Percentiles rank a stretch among this genome's conserved stretches.
phyloP scores from a whole-genome alignment of 2,329 filamentous ascomycete genomes.

The Aspergillus ruber region DNA sequence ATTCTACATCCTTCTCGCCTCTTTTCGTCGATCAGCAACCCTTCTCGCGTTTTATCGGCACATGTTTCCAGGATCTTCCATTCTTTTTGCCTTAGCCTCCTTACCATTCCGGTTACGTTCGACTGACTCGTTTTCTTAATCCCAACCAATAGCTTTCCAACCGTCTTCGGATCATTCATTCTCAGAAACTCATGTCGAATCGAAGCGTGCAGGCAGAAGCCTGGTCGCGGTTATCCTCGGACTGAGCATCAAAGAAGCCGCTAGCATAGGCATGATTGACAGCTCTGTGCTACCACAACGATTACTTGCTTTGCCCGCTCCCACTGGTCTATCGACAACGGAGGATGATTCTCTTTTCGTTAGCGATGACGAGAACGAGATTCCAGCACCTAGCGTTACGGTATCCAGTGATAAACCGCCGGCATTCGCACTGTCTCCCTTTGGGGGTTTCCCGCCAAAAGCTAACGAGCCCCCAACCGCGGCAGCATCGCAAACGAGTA shows the following conservation, averaged over 20 bases:
- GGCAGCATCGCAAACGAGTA: neutral
- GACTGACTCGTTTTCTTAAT: constrained; percentile 12
- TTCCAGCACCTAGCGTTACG: constrained; percentile 17
- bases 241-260: constrained; percentile 47
- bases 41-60: neutral
- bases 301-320: constrained; percentile 13
- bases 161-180: constrained; percentile 47
- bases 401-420: constrained; percentile 4
- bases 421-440: constrained; percentile 9
- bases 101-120: neutral
- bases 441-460: constrained; percentile 13
- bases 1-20: neutral
- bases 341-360: constrained; percentile 35
- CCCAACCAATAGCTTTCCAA: constrained; percentile 28
- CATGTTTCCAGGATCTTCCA: neutral
- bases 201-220: constrained; percentile 50
- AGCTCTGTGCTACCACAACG: constrained; percentile 28
- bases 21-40: neutral
- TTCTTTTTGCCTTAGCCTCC: constrained; percentile 1
- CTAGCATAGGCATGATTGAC: constrained; percentile 45
- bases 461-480: neutral
- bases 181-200: constrained; percentile 51
- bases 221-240: constrained; percentile 54
- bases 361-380: constrained; percentile 29
- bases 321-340: constrained; percentile 19